A percentile compares a stretch with the other conserved stretches of the same genome.
Evolutionary conservation across 225 moss, liverwort and hornwort species (phyloP).

Genomic region (Sphagnum tenellum): DNA sequence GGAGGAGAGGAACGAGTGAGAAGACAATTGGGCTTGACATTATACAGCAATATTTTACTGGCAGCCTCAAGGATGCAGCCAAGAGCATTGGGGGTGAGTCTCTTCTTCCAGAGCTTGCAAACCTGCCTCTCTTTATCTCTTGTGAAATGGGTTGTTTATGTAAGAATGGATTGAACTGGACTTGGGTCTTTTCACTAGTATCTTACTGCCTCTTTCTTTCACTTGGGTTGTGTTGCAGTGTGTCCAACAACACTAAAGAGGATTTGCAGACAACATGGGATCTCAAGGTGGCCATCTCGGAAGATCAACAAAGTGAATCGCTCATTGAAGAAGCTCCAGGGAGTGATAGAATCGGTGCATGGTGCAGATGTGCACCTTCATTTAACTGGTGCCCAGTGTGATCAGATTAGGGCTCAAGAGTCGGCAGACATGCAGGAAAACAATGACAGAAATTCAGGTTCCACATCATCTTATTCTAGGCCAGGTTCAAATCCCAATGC

Average conservation of each 20-base stretch:
- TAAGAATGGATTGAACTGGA: too few relatives aligned
- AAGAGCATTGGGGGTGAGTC: slow-evolving; percentile 98
- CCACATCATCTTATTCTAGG: slow-evolving; percentile 8
- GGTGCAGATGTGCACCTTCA: slow-evolving; percentile 79
- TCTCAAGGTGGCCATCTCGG: slow-evolving; percentile 96
- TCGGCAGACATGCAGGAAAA: neutral
- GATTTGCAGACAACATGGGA: slow-evolving; percentile 97
- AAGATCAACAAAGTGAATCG: slow-evolving; percentile 99
- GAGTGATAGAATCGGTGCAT: slow-evolving; percentile 95
- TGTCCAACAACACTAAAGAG: slow-evolving; percentile 95
- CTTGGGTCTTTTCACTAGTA: too few relatives aligned
- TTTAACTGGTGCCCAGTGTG: slow-evolving; percentile 10
- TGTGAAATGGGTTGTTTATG: too few relatives aligned
- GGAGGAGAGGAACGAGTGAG: slow-evolving; percentile 89
- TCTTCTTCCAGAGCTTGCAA: neutral
- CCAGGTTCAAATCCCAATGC: too few relatives aligned
- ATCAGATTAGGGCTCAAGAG: too few relatives aligned
- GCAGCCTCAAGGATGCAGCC: slow-evolving; percentile 95
- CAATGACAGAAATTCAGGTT: slow-evolving; percentile 24
- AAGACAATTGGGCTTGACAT: slow-evolving; percentile 91
- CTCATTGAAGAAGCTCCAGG: slow-evolving; percentile 93
- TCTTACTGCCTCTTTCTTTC: too few relatives aligned
- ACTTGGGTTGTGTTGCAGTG: slow-evolving; percentile 33
- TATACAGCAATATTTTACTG: slow-evolving; percentile 90
- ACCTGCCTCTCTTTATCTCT: too few relatives aligned